These are phyloP conservation scores for Murraya paniculata DNA, from an alignment of 345 rosid species.

Conservation along the genomic window DNA sequence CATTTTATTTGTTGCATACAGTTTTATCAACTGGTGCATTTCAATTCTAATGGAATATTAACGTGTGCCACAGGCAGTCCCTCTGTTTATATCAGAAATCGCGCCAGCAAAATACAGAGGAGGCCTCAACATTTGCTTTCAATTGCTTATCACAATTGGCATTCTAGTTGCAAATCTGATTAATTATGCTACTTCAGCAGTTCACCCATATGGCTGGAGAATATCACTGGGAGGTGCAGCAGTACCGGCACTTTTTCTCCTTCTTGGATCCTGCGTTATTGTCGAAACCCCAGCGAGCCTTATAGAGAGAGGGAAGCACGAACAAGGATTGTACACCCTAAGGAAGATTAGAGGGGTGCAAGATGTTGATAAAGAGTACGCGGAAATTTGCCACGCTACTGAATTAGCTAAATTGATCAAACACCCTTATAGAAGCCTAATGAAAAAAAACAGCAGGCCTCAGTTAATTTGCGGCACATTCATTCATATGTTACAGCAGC, in stretches of 20 bases:
- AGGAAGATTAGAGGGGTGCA: constrained; percentile 59
- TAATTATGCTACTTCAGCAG: constrained; percentile 38
- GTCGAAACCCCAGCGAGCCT: constrained; percentile 72
- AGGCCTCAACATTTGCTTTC: constrained; percentile 61
- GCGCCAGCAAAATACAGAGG: constrained; percentile 66
- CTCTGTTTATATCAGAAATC: constrained; percentile 78
- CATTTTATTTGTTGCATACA: not conserved
- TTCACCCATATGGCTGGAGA: constrained; percentile 57
- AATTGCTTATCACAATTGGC: constrained; percentile 68
- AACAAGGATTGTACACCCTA: constrained; percentile 32
- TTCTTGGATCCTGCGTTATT: constrained; percentile 52
- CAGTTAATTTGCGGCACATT: constrained; percentile 47
- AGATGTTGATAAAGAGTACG: constrained; percentile 40
- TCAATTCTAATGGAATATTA: not conserved
- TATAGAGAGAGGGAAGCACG: constrained; percentile 48
- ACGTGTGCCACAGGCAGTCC: constrained; percentile 52
- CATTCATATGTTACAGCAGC: constrained; percentile 64
- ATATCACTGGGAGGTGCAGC: constrained; percentile 63
- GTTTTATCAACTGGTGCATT: not conserved
- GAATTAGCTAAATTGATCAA: constrained; percentile 39
- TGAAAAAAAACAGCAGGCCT: constrained; percentile 38
- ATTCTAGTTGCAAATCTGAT: constrained; percentile 52
- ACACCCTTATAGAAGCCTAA: constrained; percentile 41
- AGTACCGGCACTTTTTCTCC: constrained; percentile 52
- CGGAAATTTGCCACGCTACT: constrained; percentile 42